phyloP scores from a whole-genome alignment of 768 basidiomycete genomes.

The Mycena chlorophos region DNA sequence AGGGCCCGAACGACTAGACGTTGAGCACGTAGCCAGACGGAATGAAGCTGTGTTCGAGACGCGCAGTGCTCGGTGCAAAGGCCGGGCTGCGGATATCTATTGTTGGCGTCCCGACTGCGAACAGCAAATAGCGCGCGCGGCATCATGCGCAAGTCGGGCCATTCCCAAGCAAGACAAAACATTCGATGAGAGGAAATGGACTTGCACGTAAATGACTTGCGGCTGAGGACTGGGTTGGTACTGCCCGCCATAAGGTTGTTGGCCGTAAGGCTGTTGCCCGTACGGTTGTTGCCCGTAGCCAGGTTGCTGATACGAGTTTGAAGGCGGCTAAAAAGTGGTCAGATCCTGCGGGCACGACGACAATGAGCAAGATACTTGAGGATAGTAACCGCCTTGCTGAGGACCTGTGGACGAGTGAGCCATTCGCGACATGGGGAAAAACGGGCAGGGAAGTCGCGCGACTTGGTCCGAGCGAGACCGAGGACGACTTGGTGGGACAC shows the following conservation, averaged over 20 bases:
- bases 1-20: too few species aligned
- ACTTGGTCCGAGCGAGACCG: neutral
- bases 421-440: neutral
- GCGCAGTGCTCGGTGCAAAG: too few species aligned
- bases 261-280: constrained; percentile 27
- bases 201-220: constrained; percentile 81
- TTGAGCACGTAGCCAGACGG: too few species aligned
- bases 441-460: constrained; percentile 2
- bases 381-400: constrained; percentile 75
- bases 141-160: too few species aligned
- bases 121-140: too few species aligned
- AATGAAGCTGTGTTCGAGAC: too few species aligned
- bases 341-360: neutral
- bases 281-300: constrained; percentile 29
- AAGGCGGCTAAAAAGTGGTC: constrained; percentile 53
- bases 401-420: constrained; percentile 55
- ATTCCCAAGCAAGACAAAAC: too few species aligned
- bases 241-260: constrained; percentile 59
- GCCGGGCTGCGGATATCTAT: too few species aligned
- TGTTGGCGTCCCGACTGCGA: too few species aligned
- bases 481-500: neutral
- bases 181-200: too few species aligned
- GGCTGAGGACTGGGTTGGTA: constrained; percentile 56
- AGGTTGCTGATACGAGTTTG: constrained; percentile 57
- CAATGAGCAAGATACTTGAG: constrained; percentile 36